Evolutionary conservation across 192 early-diverging fungal genomes (phyloP).

Genomic region (Podila horticola): DNA sequence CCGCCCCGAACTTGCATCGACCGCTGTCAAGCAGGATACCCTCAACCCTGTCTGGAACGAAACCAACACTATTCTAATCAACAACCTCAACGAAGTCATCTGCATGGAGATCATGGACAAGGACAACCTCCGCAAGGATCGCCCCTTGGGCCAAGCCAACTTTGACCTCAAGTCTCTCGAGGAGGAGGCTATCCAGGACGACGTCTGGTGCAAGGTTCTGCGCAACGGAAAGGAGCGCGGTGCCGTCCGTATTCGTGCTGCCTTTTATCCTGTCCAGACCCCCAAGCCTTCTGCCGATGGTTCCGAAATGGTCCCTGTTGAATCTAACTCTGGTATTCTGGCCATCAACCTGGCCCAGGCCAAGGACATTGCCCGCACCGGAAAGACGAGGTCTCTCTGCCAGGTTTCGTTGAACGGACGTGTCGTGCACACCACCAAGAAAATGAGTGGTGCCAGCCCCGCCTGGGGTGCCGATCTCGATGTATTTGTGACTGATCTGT

Average conservation of each 20-base stretch:
- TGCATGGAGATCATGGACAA: constrained; percentile 85
- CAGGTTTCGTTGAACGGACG: constrained; percentile 66
- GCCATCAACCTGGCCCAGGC: constrained; percentile 74
- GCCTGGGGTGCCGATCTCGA: constrained; percentile 80
- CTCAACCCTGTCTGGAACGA: constrained; percentile 89
- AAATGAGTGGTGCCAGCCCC: constrained; percentile 81
- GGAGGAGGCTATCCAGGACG: constrained; percentile 53
- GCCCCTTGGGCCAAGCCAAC: constrained; percentile 69
- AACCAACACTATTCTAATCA: constrained; percentile 79
- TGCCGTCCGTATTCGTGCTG: constrained; percentile 31
- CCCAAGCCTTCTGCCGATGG: constrained; percentile 31
- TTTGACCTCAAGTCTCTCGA: constrained; percentile 61
- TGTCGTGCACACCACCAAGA: constrained; percentile 64
- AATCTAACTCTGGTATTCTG: constrained; percentile 72
- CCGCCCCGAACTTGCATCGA: constrained; percentile 68
- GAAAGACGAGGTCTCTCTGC: constrained; percentile 60
- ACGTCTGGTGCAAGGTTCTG: constrained; percentile 55
- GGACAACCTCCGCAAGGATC: constrained; percentile 80
- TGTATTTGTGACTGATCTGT: constrained; percentile 78
- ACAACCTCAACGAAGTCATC: constrained; percentile 78
- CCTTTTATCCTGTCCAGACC: constrained; percentile 36
- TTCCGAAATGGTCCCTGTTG: constrained; percentile 26
- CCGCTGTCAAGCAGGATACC: constrained; percentile 76
- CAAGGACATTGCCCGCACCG: constrained; percentile 66
- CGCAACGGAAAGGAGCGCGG: constrained; percentile 45